These are phyloP conservation scores for Trametes meyenii DNA, from an alignment of 768 basidiomycete genomes.

Conservation along the genomic window DNA sequence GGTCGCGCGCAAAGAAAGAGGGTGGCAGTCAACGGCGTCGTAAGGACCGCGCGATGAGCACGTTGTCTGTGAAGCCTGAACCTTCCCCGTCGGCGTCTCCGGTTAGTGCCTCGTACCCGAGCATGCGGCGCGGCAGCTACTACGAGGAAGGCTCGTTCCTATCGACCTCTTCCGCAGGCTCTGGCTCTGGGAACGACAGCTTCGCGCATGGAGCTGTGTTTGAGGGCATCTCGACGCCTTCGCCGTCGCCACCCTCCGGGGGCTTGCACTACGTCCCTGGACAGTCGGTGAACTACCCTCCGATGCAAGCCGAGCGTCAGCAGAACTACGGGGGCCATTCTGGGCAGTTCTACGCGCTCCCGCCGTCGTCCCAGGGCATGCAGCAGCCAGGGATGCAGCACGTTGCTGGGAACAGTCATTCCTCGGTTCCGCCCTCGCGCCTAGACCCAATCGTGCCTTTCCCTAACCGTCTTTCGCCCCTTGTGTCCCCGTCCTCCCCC, in stretches of 20 bases:
- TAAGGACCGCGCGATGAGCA: constrained; percentile 56
- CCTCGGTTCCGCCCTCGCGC: constrained; percentile 17
- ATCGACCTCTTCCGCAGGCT: constrained; percentile 52
- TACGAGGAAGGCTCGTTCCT: constrained; percentile 51
- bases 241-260: constrained; percentile 66
- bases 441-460: constrained; percentile 29
- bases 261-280: constrained; percentile 58
- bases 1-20: constrained; percentile 88
- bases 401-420: constrained; percentile 16
- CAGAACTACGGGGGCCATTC: constrained; percentile 18
- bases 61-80: constrained; percentile 32
- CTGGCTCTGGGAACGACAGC: constrained; percentile 59
- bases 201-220: constrained; percentile 46
- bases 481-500: constrained; percentile 41
- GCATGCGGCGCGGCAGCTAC: constrained; percentile 48
- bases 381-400: constrained; percentile 20
- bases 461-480: constrained; percentile 23
- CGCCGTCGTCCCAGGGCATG: constrained; percentile 24
- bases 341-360: constrained; percentile 26
- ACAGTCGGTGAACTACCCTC: constrained; percentile 25
- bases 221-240: constrained; percentile 49
- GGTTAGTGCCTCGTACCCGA: constrained; percentile 49
- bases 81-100: constrained; percentile 35
- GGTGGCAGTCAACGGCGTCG: constrained; percentile 63
- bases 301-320: constrained; percentile 24